Evolutionary conservation across 2,329 filamentous ascomycete genomes (phyloP).

Genomic region (Fusarium papillatum): DNA sequence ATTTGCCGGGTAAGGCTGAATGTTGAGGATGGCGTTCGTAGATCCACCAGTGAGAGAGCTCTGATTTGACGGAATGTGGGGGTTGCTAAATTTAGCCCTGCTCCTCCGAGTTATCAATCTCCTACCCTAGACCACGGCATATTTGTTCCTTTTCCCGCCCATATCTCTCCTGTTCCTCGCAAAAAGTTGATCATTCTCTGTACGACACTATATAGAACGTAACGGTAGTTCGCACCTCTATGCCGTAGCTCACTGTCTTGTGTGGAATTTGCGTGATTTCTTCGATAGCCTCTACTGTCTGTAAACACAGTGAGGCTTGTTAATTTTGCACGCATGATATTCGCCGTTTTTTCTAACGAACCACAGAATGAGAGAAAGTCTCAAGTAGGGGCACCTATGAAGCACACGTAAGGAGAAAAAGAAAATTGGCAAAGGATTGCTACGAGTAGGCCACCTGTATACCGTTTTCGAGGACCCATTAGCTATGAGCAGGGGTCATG

Average conservation of each 20-base stretch:
- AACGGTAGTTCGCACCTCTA: background rate
- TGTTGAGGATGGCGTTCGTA: background rate
- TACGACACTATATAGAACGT: background rate
- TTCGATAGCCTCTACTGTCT: background rate
- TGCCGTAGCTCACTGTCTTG: background rate
- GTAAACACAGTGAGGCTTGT: no score
- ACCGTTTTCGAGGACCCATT: no score
- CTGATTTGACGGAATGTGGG: background rate
- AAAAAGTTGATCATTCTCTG: background rate
- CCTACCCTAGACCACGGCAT: background rate
- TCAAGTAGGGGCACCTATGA: no score
- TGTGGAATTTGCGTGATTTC: background rate
- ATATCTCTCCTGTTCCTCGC: background rate
- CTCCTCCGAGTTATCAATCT: background rate
- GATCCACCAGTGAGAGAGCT: background rate
- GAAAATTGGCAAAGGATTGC: no score
- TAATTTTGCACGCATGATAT: no score
- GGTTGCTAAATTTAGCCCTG: background rate
- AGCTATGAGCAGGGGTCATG: no score
- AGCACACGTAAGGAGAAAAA: no score
- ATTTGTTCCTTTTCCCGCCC: background rate
- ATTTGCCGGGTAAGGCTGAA: background rate
- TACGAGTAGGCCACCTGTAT: no score
- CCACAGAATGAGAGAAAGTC: no score
- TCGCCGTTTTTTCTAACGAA: no score